Conservation (phyloP, 2,329 filamentous ascomycete species). For the Rhynchosporium secalis region DNA sequence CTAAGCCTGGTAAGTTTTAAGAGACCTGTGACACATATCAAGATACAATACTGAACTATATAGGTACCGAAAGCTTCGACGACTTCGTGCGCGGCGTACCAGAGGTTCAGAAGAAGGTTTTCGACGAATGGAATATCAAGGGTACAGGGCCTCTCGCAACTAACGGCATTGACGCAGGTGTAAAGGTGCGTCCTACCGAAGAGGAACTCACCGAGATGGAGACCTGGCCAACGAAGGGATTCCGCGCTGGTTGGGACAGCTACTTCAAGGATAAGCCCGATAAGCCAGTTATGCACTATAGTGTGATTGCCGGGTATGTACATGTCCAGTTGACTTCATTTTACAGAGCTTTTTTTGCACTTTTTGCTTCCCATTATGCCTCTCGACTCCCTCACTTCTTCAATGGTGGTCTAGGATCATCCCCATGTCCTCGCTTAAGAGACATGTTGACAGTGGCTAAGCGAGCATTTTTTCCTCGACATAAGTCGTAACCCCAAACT, state of each 20-base stretch:
- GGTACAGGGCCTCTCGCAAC: constrained; percentile 59
- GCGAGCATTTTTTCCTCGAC: no score
- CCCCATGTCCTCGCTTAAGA: no score
- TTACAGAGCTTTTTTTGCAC: neutral
- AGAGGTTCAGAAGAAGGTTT: constrained; percentile 69
- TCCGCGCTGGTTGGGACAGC: constrained; percentile 72
- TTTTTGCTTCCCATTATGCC: neutral
- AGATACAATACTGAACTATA: neutral
- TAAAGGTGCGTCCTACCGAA: constrained; percentile 57
- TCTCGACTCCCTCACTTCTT: no score
- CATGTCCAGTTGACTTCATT: neutral
- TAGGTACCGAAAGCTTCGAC: constrained; percentile 75
- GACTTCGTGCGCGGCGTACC: constrained; percentile 76
- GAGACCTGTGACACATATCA: neutral
- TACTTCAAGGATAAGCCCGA: constrained; percentile 85
- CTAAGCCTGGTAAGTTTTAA: constrained; percentile 27
- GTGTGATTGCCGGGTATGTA: constrained; percentile 63
- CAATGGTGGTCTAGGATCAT: no score
- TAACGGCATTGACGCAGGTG: constrained; percentile 47
- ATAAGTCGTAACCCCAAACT: no score
- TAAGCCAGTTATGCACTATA: constrained; percentile 87
- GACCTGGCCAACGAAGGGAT: constrained; percentile 70
- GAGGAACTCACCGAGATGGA: constrained; percentile 56
- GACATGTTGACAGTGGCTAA: no score
- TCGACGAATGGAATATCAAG: constrained; percentile 75